Evolutionary conservation across 371 early-diverging fungal species (phyloP), one percentile per base, ranked within the genome.

Genomic region (Phascolomyces articulosus): DNA sequence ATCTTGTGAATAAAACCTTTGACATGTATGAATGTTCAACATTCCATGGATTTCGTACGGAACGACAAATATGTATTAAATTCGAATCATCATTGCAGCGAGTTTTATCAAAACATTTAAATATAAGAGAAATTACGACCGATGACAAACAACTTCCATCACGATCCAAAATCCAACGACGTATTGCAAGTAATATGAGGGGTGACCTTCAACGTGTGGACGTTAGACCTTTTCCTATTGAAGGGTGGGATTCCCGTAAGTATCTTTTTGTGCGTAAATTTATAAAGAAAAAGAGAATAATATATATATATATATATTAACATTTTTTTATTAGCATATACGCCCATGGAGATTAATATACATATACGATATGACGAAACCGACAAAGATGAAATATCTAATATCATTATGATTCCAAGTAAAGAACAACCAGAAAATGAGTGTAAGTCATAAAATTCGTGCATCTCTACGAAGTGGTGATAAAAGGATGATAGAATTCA

Each of bases 321-420:
- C 16, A 0, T 4, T 4, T n/a, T n/a, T 44, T 44, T 44, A 18
- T 44, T 24, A 51, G 51, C 51, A 23, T 51, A 23, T 24, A 51
- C 51, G 0, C 51, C 51, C 4, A 23, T 51, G 4, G 51, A 51
- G 23, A 51, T 51, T 51, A n/a, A 7, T 51, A 1, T 51, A 20
- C 4, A 7, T 10, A 15, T 24, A 34, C 34, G 34, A 34, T 7
- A 23, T 6, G 23, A 34, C 31, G 3, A 31, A 34, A 4, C n/a
- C 13, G 8, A 31, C 31, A 1, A 51, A n/a, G 26, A 40, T 29
- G 4, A 23, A 21, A 23, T 18, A 40, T 18, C 7, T 51, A 16
- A 27, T 24, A 38, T 62, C 34, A 53, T 51, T 54, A 51, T 53
- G 40, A 7, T 51, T 20, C 51, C 51, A 51, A 51, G 9, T 13